Evolutionary conservation across 2,329 filamentous ascomycete genomes (phyloP).

Genomic region (Colletotrichum navitas): DNA sequence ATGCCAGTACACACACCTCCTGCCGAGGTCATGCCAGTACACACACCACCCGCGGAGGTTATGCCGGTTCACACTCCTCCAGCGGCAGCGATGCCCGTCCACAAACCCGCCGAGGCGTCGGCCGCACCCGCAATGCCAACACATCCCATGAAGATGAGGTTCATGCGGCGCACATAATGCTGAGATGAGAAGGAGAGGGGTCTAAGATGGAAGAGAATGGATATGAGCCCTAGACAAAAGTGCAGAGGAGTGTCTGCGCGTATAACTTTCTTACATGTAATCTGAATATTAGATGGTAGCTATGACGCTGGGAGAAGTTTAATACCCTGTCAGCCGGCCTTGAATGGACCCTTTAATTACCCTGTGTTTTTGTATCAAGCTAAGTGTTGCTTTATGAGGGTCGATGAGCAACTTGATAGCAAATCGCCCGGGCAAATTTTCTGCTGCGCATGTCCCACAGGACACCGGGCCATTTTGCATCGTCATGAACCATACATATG

Average conservation of each 20-base stretch:
- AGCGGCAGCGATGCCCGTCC: background rate
- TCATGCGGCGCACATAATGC: constrained; percentile 12
- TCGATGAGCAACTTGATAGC: background rate
- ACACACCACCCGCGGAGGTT: constrained; percentile 16
- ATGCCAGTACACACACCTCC: constrained; percentile 24
- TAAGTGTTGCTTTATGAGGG: background rate
- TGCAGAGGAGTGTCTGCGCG: background rate
- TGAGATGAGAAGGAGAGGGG: background rate
- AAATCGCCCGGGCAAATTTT: background rate
- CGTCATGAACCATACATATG: no score
- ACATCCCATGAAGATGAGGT: constrained; percentile 34
- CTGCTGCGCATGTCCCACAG: no score
- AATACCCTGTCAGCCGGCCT: constrained; percentile 37
- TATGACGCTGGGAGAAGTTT: constrained; percentile 39
- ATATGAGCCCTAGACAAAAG: background rate
- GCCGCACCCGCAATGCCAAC: constrained; percentile 14
- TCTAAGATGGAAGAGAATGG: background rate
- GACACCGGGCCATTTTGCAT: background rate
- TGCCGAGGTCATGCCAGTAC: constrained; percentile 5
- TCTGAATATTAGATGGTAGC: constrained; percentile 38
- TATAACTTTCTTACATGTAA: constrained; percentile 39
- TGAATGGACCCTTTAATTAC: constrained; percentile 34
- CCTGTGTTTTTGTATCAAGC: background rate
- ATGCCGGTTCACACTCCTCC: constrained; percentile 14
- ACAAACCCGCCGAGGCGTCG: constrained; percentile 7